Percentiles rank a stretch among this genome's conserved stretches.
Conservation (phyloP, 2,329 filamentous ascomycete species). For the Trichoderma citrinoviride region DNA sequence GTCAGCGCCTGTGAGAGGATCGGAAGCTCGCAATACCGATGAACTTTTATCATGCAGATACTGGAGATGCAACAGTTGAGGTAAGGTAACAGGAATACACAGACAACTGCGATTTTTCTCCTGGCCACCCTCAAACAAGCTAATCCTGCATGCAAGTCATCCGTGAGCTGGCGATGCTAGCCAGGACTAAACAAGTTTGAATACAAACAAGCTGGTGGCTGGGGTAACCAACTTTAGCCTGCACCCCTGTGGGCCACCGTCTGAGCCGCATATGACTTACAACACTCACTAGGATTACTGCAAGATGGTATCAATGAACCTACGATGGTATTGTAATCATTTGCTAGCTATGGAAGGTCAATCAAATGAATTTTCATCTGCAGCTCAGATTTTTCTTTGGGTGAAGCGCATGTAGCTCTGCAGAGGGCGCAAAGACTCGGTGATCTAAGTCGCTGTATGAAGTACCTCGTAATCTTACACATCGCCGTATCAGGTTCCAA, state of each 20-base stretch:
- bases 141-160: not conserved
- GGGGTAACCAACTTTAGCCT: constrained; percentile 14
- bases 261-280: not conserved
- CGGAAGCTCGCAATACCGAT: not conserved
- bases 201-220: constrained; percentile 20
- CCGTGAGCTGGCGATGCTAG: not conserved
- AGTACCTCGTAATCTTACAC: constrained; percentile 3
- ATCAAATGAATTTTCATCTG: too few species aligned
- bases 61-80: not conserved
- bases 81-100: not conserved
- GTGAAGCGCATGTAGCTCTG: not conserved
- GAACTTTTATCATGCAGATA: not conserved
- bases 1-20: not conserved
- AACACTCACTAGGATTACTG: not conserved
- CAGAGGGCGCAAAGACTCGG: not conserved
- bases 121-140: not conserved
- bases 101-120: not conserved
- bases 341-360: not conserved
- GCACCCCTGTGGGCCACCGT: not conserved
- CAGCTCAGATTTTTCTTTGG: too few species aligned
- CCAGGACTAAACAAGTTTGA: not conserved
- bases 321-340: not conserved
- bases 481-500: not conserved
- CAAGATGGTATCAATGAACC: not conserved
- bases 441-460: not conserved